A percentile compares a stretch with the other conserved stretches of the same genome.
Evolutionary conservation across 1,284 basidiomycete species (phyloP).

Genomic region (Boletus smithii): DNA sequence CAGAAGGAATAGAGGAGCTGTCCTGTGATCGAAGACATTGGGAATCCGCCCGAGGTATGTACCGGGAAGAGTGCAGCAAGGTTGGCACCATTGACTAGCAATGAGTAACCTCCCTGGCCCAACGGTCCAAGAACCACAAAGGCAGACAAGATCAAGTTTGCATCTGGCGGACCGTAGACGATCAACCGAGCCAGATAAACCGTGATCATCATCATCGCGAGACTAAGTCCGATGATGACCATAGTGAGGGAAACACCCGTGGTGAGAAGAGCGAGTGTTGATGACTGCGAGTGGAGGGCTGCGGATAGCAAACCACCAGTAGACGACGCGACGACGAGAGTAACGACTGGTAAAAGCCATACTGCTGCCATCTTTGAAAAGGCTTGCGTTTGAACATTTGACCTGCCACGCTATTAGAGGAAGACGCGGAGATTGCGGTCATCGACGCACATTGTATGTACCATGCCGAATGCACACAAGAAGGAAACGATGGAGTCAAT

Average conservation of each 20-base stretch:
- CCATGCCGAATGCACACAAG: slow-evolving; percentile 50
- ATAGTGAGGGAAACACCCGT: slow-evolving; percentile 49
- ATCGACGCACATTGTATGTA: slow-evolving; percentile 50
- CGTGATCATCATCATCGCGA: slow-evolving; percentile 47
- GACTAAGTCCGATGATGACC: slow-evolving; percentile 51
- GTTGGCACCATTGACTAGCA: slow-evolving; percentile 49
- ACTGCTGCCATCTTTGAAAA: slow-evolving; percentile 45
- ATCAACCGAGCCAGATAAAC: slow-evolving; percentile 43
- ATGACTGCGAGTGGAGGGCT: slow-evolving; percentile 39
- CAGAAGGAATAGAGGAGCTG: slow-evolving; percentile 40
- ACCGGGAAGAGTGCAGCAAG: slow-evolving; percentile 42
- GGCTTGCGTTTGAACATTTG: slow-evolving; percentile 50
- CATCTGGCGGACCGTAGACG: slow-evolving; percentile 39
- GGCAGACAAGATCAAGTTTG: slow-evolving; percentile 45
- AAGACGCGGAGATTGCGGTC: neutral
- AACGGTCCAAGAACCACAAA: slow-evolving; percentile 43
- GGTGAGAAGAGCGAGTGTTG: slow-evolving; percentile 47
- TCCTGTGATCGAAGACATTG: slow-evolving; percentile 32
- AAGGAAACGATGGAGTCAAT: slow-evolving; percentile 47
- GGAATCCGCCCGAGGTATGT: slow-evolving; percentile 32
- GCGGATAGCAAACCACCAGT: slow-evolving; percentile 52
- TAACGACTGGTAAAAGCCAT: slow-evolving; percentile 62
- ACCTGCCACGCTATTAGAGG: slow-evolving; percentile 36
- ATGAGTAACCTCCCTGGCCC: slow-evolving; percentile 53
- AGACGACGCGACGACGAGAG: slow-evolving; percentile 59